These are phyloP conservation scores for Heterobasidion occidentale DNA, from an alignment of 1,284 basidiomycete species.

Conservation along the genomic window DNA sequence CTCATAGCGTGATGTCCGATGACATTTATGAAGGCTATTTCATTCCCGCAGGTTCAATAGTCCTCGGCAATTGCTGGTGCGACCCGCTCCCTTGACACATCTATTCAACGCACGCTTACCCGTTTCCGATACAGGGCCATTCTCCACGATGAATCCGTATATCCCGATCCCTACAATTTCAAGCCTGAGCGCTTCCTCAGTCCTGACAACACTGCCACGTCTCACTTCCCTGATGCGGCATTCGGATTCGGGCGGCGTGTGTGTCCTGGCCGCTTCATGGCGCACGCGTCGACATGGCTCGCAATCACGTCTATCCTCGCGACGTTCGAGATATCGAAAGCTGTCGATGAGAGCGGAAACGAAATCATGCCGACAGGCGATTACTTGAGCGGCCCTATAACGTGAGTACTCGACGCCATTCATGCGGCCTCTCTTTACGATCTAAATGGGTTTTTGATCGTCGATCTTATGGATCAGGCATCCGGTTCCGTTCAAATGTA, in stretches of 20 bases:
- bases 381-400: neutral
- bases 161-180: constrained; percentile 10
- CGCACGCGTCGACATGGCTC: constrained; percentile 14
- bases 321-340: neutral
- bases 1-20: constrained; percentile 7
- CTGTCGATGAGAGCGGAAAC: neutral
- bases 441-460: neutral
- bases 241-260: constrained; percentile 17
- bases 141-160: constrained; percentile 8
- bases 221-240: constrained; percentile 3
- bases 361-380: neutral
- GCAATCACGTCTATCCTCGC: constrained; percentile 11
- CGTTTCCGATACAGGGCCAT: constrained; percentile 5
- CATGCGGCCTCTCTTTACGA: neutral
- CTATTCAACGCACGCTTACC: neutral
- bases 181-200: constrained; percentile 14
- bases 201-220: neutral
- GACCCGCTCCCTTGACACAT: neutral
- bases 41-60: constrained; percentile 10
- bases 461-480: neutral
- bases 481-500: neutral
- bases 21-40: constrained; percentile 12
- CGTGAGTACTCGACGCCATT: neutral
- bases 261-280: constrained; percentile 3
- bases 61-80: constrained; percentile 9